Conservation (phyloP, 1,139 yeast species). For the Hyphopichia wangnamkhiaoensis region DNA sequence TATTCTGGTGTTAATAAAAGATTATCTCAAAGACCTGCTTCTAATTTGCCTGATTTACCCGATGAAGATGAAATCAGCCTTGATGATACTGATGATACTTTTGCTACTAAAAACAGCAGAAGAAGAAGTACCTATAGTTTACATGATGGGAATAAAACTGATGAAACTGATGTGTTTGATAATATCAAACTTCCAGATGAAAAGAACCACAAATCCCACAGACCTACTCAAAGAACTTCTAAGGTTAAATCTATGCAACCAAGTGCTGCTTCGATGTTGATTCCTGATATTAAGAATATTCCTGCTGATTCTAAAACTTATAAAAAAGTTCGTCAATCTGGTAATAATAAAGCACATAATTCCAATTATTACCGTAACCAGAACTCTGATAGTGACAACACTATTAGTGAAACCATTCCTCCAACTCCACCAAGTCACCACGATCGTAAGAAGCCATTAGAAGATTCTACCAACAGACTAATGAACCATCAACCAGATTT, state of each 20-base stretch:
- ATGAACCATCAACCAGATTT: constrained; percentile 11
- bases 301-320: constrained; percentile 3
- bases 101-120: constrained; percentile 28
- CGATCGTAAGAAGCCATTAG: constrained; percentile 26
- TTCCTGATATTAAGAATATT: constrained; percentile 26
- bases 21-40: constrained; percentile 29
- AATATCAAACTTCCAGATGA: constrained; percentile 46
- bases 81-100: constrained; percentile 32
- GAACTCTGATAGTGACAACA: constrained; percentile 11
- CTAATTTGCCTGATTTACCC: constrained; percentile 38
- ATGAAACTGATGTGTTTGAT: constrained; percentile 39
- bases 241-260: constrained; percentile 33
- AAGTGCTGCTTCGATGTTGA: constrained; percentile 39
- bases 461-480: constrained; percentile 31
- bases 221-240: constrained; percentile 7
- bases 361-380: constrained; percentile 10
- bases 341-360: constrained; percentile 20
- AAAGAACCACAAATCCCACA: constrained; percentile 10
- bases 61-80: constrained; percentile 11
- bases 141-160: constrained; percentile 19
- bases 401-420: constrained; percentile 16
- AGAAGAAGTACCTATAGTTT: constrained; percentile 10
- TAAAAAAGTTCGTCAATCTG: constrained; percentile 1
- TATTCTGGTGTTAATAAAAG: constrained; percentile 25
- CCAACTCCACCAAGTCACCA: constrained; percentile 20